Percentiles rank a stretch among this genome's conserved stretches.
phyloP scores from a whole-genome alignment of 257 asterid species.

The Ilex asprella region DNA sequence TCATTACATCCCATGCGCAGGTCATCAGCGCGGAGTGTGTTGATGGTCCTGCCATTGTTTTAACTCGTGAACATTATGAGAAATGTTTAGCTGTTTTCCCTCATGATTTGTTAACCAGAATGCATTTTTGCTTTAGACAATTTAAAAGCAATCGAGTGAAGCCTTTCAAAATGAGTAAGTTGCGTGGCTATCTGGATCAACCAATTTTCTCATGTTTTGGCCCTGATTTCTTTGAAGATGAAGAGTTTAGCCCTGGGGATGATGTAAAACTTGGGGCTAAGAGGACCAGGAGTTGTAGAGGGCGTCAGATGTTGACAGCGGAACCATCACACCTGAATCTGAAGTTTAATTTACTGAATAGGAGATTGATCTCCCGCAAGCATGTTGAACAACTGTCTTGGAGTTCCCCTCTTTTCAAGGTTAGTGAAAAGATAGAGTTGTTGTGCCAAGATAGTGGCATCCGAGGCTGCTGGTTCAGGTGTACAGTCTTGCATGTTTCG shows the following conservation, averaged over 20 bases:
- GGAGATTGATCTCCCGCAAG: slow-evolving; percentile 39
- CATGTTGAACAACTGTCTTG: slow-evolving; percentile 31
- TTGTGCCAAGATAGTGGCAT: slow-evolving; percentile 95
- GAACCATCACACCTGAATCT: slow-evolving; percentile 40
- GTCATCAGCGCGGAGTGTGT: slow-evolving; percentile 96
- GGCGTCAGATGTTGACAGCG: slow-evolving; percentile 34
- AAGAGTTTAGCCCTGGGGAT: slow-evolving; percentile 52
- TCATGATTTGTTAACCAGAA: slow-evolving; percentile 54
- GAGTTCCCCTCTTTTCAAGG: slow-evolving; percentile 28
- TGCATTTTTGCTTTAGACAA: slow-evolving; percentile 84
- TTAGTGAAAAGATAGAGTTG: slow-evolving; percentile 67
- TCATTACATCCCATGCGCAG: slow-evolving; percentile 79
- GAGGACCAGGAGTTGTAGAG: slow-evolving; percentile 57
- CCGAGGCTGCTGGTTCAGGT: slow-evolving; percentile 98
- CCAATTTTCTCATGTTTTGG: slow-evolving; percentile 85
- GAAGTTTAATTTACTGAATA: slow-evolving; percentile 30
- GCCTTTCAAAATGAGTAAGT: slow-evolving; percentile 72
- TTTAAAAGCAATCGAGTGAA: slow-evolving; percentile 71
- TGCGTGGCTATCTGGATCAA: slow-evolving; percentile 80
- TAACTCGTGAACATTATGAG: slow-evolving; percentile 79
- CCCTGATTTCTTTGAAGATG: slow-evolving; percentile 87
- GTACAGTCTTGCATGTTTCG: slow-evolving; percentile 60
- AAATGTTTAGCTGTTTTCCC: slow-evolving; percentile 85
- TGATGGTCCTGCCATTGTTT: slow-evolving; percentile 88
- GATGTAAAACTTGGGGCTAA: slow-evolving; percentile 65